Evolutionary conservation across 2,329 filamentous ascomycete genomes (phyloP).

Genomic region (Monilinia fructicola): DNA sequence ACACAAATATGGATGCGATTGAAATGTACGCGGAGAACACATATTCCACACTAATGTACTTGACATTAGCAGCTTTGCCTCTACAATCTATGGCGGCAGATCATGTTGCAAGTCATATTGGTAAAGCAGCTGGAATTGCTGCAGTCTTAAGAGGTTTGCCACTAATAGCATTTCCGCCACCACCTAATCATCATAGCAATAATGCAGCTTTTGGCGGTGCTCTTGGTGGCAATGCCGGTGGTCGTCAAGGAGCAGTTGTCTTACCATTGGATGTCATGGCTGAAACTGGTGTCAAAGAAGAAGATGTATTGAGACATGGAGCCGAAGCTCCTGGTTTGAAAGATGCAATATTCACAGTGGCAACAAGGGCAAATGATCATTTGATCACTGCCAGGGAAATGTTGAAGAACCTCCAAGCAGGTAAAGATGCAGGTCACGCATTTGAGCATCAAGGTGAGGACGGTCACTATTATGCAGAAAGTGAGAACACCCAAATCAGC

Average conservation of each 20-base stretch:
- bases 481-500: conserved; percentile 44
- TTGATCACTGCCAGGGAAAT: conserved; percentile 92
- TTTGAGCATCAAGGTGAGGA: conserved; percentile 85
- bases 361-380: conserved; percentile 92
- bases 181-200: conserved; percentile 56
- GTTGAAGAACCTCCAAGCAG: conserved; percentile 74
- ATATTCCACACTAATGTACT: conserved; percentile 88
- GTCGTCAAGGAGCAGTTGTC: conserved; percentile 65
- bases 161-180: conserved; percentile 75
- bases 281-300: conserved; percentile 75
- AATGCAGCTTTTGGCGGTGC: conserved; percentile 45
- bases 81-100: conserved; percentile 82
- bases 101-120: conserved; percentile 91
- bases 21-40: conserved; percentile 94
- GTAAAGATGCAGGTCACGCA: conserved; percentile 75
- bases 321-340: conserved; percentile 75
- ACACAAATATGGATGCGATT: conserved; percentile 67
- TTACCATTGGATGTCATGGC: conserved; percentile 90
- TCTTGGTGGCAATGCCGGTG: conserved; percentile 41
- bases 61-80: conserved; percentile 76
- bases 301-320: conserved; percentile 82
- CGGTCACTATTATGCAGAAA: conserved; percentile 54
- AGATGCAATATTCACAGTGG: conserved; percentile 88
- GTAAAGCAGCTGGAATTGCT: conserved; percentile 87
- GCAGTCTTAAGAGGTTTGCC: conserved; percentile 86